Evolutionary conservation across 371 early-diverging fungal species (phyloP), one percentile per base, ranked within the genome.

Genomic region (Apophysomyces sp.): DNA sequence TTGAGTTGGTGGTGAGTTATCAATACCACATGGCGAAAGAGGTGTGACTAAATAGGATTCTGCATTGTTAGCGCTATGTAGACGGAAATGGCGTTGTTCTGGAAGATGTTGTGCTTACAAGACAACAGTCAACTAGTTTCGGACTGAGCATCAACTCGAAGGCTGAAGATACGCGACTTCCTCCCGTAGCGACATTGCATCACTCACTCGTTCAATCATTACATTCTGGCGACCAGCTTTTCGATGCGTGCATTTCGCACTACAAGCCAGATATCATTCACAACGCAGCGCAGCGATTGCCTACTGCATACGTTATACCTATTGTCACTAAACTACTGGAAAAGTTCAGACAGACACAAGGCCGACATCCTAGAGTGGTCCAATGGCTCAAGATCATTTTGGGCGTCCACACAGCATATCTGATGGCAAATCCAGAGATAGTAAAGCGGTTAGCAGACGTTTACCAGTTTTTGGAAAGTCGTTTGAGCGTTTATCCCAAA

Each of bases 341-440:
- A 54, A 67, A 70, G 58, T 77, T 88, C 66, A 83, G 84, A 63
- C 49, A 44, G 21, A 44, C 18, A 9, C 49, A 44, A 68, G 71
- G 32, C 65, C 74, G 58, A 87, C 87, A 28, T 76, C 69, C 49
- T 78, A 87, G 44, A 86, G 81, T 64, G 65, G 66, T 89, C 34
- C 85, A 86, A 66, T 92, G 93, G 93, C 74, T 92, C 57, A 85
- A 89, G 57, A 81, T 85, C 5, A 73, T 87, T 7, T 65, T 92
- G 29, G 58, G 87, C 44, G 76, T 80, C 29, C 93, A 92, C 64
- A 82, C 86, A 37, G 77, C 83, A 11, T 88, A 86, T 66, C 63
- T 88, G 67, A 84, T 85, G 83, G 78, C 85, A 2, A 39, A 65
- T 16, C 89, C 90, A 1, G 77, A 82, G 30, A 63, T 89, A 55